Evolutionary conservation across 495 filamentous ascomycete species (phyloP).

Genomic region (Usnea hakonensis): DNA sequence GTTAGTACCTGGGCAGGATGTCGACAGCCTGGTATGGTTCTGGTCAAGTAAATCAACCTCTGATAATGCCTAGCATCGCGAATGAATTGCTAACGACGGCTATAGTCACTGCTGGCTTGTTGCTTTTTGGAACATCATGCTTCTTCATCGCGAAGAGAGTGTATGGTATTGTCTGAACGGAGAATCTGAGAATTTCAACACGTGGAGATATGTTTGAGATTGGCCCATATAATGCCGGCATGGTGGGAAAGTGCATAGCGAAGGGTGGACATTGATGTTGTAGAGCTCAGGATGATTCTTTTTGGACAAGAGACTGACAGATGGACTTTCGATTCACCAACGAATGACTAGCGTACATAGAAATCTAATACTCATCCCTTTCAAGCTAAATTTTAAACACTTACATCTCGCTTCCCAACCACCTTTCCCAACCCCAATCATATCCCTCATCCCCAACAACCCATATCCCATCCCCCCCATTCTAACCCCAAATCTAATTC

Average conservation of each 20-base stretch:
- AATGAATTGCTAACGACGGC: conserved; percentile 1
- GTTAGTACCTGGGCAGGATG: conserved; percentile 80
- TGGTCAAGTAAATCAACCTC: conserved; percentile 44
- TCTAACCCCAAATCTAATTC: too few species aligned
- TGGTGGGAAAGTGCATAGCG: conserved; percentile 4
- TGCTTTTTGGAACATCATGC: conserved; percentile 69
- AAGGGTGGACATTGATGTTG: neutral
- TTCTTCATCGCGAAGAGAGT: conserved; percentile 77
- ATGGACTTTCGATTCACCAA: neutral
- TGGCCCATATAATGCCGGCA: neutral
- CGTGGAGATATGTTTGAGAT: neutral
- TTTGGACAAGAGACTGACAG: neutral
- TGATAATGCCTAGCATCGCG: conserved; percentile 4
- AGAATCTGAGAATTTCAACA: neutral
- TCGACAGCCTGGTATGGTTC: conserved; percentile 56
- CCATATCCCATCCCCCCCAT: neutral
- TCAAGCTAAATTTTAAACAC: conserved; percentile 6
- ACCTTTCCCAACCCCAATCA: neutral
- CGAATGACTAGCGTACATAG: neutral
- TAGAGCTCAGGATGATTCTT: neutral
- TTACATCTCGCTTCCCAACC: neutral
- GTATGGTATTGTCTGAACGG: conserved; percentile 53
- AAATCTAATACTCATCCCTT: neutral
- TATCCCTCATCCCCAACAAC: neutral
- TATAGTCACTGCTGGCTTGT: conserved; percentile 63